Conservation (phyloP, 352 stramenopile genomes). For the Saprolegnia parasitica region DNA sequence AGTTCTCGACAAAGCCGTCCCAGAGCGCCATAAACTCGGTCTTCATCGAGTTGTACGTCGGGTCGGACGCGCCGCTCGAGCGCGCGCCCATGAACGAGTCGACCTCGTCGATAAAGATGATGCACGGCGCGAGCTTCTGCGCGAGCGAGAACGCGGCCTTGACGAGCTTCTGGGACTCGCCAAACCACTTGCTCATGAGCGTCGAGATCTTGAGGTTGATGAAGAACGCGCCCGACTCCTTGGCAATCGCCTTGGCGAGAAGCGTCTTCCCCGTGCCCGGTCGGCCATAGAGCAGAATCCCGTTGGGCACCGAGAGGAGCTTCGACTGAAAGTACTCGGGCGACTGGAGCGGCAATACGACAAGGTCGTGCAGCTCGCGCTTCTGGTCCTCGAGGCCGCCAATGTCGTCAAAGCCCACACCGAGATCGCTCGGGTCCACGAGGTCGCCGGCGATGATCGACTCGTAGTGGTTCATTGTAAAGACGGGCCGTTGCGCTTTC, state of each 20-base stretch:
- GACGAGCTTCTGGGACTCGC: constrained; percentile 92
- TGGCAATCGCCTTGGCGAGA: constrained; percentile 93
- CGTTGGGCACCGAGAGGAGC: constrained; percentile 82
- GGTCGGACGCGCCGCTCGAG: constrained; percentile 56
- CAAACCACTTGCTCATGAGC: constrained; percentile 90
- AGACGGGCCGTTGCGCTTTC: constrained; percentile 54
- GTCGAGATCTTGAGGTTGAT: constrained; percentile 88
- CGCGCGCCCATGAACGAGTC: constrained; percentile 90
- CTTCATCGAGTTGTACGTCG: constrained; percentile 85
- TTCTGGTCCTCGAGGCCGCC: constrained; percentile 95
- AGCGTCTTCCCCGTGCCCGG: constrained; percentile 89
- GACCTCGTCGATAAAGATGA: constrained; percentile 99
- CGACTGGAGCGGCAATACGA: constrained; percentile 89
- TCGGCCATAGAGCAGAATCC: constrained; percentile 79
- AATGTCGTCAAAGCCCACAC: constrained; percentile 92
- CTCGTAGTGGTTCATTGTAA: constrained; percentile 84
- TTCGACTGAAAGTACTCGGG: constrained; percentile 91
- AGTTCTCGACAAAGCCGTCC: constrained; percentile 92
- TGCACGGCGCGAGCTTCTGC: constrained; percentile 91
- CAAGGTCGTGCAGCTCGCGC: constrained; percentile 94
- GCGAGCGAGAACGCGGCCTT: constrained; percentile 91
- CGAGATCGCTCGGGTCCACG: constrained; percentile 90
- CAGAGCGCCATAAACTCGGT: constrained; percentile 97
- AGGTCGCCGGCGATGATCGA: constrained; percentile 92
- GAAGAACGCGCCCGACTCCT: constrained; percentile 88